These are phyloP conservation scores for Meyerozyma carpophila DNA, from an alignment of 1,139 yeast species.

Conservation along the genomic window DNA sequence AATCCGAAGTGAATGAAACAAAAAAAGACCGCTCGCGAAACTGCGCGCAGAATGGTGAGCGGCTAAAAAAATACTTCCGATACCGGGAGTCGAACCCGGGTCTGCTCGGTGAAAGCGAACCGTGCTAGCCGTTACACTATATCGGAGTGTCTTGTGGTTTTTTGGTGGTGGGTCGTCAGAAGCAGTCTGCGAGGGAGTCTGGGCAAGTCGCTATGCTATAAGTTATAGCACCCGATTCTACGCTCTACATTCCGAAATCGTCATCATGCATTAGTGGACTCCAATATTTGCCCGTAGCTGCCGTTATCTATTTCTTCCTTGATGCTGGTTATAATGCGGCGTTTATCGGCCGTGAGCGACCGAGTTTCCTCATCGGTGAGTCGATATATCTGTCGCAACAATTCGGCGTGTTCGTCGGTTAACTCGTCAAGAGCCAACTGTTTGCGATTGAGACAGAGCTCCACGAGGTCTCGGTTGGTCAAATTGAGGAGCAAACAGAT, in stretches of 20 bases:
- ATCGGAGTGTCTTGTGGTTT: constrained; percentile 38
- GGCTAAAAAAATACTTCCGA: constrained; percentile 41
- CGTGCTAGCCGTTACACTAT: constrained; percentile 81
- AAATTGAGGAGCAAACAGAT: constrained; percentile 57
- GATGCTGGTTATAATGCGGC: constrained; percentile 29
- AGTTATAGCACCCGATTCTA: no score
- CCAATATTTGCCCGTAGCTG: constrained; percentile 31
- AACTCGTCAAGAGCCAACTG: constrained; percentile 37
- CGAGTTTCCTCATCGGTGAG: constrained; percentile 62
- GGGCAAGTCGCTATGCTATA: no score
- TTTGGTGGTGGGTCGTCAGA: not conserved
- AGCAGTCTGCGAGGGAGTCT: not conserved
- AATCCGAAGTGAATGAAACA: not conserved
- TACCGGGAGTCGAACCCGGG: constrained; percentile 84
- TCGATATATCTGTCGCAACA: constrained; percentile 51
- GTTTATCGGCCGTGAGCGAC: constrained; percentile 57
- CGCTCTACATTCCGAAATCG: no score
- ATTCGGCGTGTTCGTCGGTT: constrained; percentile 43
- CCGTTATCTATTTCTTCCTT: constrained; percentile 41
- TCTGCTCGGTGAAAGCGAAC: constrained; percentile 79
- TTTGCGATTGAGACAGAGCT: constrained; percentile 31
- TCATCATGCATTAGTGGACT: not conserved
- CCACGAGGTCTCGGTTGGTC: constrained; percentile 52
- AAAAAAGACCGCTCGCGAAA: not conserved
- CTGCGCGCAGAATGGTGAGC: not conserved